phyloP scores from a whole-genome alignment of 208 protist genomes.

The Wallacemonas sp. region DNA sequence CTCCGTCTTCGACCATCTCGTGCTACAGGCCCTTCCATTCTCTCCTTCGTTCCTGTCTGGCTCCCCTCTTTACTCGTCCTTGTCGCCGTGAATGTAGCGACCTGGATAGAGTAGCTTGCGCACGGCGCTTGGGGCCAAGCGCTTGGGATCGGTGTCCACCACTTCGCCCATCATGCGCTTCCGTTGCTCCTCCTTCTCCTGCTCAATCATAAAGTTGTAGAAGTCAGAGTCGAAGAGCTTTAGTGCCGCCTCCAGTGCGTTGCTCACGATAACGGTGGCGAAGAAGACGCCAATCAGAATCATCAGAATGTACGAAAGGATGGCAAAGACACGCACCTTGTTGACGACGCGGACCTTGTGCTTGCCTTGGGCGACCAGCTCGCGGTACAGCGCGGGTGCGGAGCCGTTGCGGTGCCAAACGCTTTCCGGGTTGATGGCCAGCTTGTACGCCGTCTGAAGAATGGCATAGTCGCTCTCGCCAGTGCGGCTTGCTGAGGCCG shows the following conservation, averaged over 20 bases:
- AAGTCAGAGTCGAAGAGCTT: constrained; percentile 80
- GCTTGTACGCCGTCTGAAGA: constrained; percentile 72
- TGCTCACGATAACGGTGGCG: constrained; percentile 50
- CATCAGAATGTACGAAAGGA: constrained; percentile 68
- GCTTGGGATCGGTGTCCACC: constrained; percentile 78
- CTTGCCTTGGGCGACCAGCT: constrained; percentile 36
- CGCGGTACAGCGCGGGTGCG: constrained; percentile 54
- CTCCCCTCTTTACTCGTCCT: constrained; percentile 4
- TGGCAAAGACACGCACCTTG: constrained; percentile 56
- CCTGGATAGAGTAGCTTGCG: constrained; percentile 70
- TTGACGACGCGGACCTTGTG: constrained; percentile 28
- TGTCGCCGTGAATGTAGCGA: constrained; percentile 60
- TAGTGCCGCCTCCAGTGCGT: constrained; percentile 55
- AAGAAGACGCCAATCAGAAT: constrained; percentile 50
- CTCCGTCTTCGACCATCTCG: too few species aligned
- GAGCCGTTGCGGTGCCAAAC: constrained; percentile 82
- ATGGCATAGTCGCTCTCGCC: constrained; percentile 55
- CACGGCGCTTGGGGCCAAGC: constrained; percentile 68
- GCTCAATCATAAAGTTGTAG: constrained; percentile 73
- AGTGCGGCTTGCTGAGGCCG: constrained; percentile 22
- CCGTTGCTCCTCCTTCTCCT: constrained; percentile 69
- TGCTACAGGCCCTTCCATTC: too few species aligned
- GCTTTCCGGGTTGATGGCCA: constrained; percentile 63
- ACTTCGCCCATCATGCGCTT: constrained; percentile 43
- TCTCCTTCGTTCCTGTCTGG: too few species aligned